Percentiles rank a stretch among this genome's conserved stretches.
phyloP scores from a whole-genome alignment of 2,329 filamentous ascomycete species.

The Phoma sp. region DNA sequence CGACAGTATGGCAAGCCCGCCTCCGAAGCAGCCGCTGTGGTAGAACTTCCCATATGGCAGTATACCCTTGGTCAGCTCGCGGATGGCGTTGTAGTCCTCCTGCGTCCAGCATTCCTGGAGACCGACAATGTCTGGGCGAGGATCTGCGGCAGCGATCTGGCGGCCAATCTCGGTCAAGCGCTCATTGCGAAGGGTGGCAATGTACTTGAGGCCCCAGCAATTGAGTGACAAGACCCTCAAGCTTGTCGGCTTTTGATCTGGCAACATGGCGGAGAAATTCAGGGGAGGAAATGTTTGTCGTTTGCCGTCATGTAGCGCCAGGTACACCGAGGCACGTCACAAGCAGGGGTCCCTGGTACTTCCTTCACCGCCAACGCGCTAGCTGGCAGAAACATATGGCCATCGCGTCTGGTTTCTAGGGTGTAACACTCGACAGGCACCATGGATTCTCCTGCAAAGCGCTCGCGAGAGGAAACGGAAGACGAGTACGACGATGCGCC shows the following conservation, averaged over 20 bases:
- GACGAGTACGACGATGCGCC: slow-evolving; percentile 36
- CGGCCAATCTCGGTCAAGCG: slow-evolving; percentile 85
- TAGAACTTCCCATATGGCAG: slow-evolving; percentile 96
- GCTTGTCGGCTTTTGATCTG: slow-evolving; percentile 51
- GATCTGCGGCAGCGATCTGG: slow-evolving; percentile 72
- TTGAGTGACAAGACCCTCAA: slow-evolving; percentile 89
- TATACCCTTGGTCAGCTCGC: slow-evolving; percentile 72
- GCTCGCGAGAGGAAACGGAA: slow-evolving; percentile 37
- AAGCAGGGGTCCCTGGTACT: slow-evolving; percentile 14
- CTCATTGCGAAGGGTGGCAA: slow-evolving; percentile 78
- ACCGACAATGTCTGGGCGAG: slow-evolving; percentile 83
- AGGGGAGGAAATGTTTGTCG: not conserved
- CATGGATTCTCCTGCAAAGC: slow-evolving; percentile 35
- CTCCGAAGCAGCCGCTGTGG: slow-evolving; percentile 85
- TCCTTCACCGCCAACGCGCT: slow-evolving; percentile 21
- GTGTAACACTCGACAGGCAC: slow-evolving; percentile 29
- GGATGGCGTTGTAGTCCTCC: slow-evolving; percentile 81
- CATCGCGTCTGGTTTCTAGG: slow-evolving; percentile 11
- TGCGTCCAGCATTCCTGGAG: slow-evolving; percentile 95
- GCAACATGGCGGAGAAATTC: slow-evolving; percentile 27
- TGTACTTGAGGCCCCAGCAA: slow-evolving; percentile 93
- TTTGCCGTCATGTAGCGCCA: slow-evolving; percentile 24
- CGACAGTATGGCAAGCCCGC: slow-evolving; percentile 86
- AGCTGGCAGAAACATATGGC: slow-evolving; percentile 21
- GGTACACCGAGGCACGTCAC: slow-evolving; percentile 16